These are phyloP conservation scores for Verbena officinalis DNA, from an alignment of 257 asterid species.

Conservation along the genomic window DNA sequence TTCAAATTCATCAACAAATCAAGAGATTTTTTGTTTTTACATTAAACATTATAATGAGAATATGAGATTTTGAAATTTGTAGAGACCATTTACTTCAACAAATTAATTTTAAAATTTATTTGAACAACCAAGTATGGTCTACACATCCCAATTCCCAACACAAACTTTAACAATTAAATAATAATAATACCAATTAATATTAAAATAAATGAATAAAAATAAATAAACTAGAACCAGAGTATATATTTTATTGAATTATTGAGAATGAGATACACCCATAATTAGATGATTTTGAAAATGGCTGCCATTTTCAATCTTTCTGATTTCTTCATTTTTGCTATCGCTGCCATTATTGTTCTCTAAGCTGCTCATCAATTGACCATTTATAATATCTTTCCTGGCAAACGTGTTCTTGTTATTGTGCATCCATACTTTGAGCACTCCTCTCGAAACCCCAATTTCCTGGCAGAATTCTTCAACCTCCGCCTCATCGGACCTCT, in stretches of 20 bases:
- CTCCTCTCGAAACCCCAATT: slow-evolving; percentile 40
- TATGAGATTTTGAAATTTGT: slow-evolving; percentile 12
- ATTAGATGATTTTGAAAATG: slow-evolving; percentile 28
- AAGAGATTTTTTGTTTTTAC: too few relatives aligned
- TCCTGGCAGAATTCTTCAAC: slow-evolving; percentile 49
- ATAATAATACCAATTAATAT: too few relatives aligned
- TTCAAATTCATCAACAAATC: background rate
- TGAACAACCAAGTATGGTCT: slow-evolving; percentile 14
- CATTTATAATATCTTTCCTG: slow-evolving; percentile 20
- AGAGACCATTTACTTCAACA: slow-evolving; percentile 4
- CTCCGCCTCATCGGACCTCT: slow-evolving; percentile 37
- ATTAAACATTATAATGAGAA: too few relatives aligned
- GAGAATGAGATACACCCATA: too few relatives aligned
- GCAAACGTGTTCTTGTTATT: slow-evolving; percentile 41
- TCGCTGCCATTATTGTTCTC: slow-evolving; percentile 14
- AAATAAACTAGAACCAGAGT: too few relatives aligned
- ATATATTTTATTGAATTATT: too few relatives aligned
- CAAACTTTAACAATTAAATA: too few relatives aligned
- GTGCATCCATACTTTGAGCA: slow-evolving; percentile 59
- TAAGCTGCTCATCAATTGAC: background rate
- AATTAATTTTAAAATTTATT: slow-evolving; percentile 2
- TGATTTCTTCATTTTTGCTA: background rate
- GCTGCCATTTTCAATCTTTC: slow-evolving; percentile 18
- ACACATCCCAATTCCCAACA: background rate
- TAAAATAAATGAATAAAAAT: too few relatives aligned